phyloP scores from a whole-genome alignment of 345 rosid genomes.

The Eucalyptus cloeziana region DNA sequence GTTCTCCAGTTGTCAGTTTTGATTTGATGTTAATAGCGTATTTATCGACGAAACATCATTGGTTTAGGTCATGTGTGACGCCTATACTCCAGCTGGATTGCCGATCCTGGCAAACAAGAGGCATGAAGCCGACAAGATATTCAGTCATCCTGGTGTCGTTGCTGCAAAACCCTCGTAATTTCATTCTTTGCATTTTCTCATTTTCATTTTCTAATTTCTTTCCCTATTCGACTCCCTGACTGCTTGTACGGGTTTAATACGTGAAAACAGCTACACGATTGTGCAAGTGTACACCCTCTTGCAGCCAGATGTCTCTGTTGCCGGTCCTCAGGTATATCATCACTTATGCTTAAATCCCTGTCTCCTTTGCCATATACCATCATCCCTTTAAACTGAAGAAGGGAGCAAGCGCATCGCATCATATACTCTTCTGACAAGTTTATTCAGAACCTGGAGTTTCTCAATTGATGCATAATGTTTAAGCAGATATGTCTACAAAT shows the following conservation, averaged over 20 bases:
- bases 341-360: background rate
- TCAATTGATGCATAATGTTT: background rate
- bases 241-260: background rate
- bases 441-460: background rate
- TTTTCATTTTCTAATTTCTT: background rate
- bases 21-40: background rate
- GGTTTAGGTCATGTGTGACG: slow-evolving; percentile 74
- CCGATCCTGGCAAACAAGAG: slow-evolving; percentile 82
- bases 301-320: slow-evolving; percentile 31
- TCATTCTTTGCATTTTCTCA: background rate
- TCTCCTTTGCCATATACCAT: background rate
- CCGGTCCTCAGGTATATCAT: slow-evolving; percentile 55
- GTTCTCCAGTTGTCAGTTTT: background rate
- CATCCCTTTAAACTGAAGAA: background rate
- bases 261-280: slow-evolving; percentile 39
- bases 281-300: slow-evolving; percentile 81
- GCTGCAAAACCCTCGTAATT: slow-evolving; percentile 59
- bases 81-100: slow-evolving; percentile 85
- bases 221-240: background rate
- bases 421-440: background rate
- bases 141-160: slow-evolving; percentile 48
- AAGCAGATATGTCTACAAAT: background rate
- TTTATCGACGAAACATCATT: background rate
- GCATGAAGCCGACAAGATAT: slow-evolving; percentile 52
- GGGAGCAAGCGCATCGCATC: background rate